A percentile compares a stretch with the other conserved stretches of the same genome.
These are phyloP conservation scores for Pistacia integerrima DNA, from an alignment of 345 rosid species.

Conservation along the genomic window DNA sequence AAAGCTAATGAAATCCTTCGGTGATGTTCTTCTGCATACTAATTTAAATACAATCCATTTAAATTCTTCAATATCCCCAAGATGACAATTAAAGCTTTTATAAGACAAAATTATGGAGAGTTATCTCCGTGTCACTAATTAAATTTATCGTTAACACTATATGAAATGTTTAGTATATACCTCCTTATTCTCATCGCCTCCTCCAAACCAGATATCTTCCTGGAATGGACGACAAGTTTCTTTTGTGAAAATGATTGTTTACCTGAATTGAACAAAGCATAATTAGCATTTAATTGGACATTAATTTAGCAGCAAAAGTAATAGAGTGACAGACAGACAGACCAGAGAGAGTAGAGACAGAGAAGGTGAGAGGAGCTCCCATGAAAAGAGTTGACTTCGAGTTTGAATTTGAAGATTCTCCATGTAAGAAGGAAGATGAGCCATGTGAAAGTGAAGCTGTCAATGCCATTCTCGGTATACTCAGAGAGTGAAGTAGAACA, in stretches of 20 bases:
- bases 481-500: neutral
- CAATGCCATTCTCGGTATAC: slow-evolving; percentile 41
- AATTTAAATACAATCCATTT: no score
- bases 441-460: slow-evolving; percentile 39
- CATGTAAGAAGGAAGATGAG: slow-evolving; percentile 33
- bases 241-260: slow-evolving; percentile 17
- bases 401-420: slow-evolving; percentile 26
- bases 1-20: no score
- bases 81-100: no score
- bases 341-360: slow-evolving; percentile 46
- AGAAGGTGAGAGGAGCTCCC: slow-evolving; percentile 42
- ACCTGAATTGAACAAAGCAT: slow-evolving; percentile 31
- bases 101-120: no score
- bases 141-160: no score
- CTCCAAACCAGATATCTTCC: slow-evolving; percentile 60
- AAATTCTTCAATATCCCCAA: no score
- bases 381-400: slow-evolving; percentile 33
- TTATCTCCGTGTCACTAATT: no score
- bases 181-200: slow-evolving; percentile 76
- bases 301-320: no score
- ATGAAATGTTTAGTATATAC: slow-evolving; percentile 18
- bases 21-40: no score
- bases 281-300: no score
- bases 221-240: slow-evolving; percentile 44
- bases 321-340: slow-evolving; percentile 14